phyloP scores from a whole-genome alignment of 345 rosid species.

The Rhodamnia argentea region DNA sequence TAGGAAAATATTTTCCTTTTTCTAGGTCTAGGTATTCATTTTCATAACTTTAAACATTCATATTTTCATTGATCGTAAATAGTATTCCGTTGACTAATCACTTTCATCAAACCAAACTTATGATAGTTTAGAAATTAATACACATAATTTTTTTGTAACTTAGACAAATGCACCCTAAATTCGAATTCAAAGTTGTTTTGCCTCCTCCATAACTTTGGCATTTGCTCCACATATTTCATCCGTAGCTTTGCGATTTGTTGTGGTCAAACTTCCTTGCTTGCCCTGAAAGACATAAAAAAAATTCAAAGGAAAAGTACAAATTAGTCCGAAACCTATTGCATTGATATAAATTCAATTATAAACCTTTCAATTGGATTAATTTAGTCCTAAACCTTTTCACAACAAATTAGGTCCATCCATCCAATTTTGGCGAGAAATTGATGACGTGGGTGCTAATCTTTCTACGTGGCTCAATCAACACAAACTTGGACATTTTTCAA shows the following conservation, averaged over 20 bases:
- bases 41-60: neutral
- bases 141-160: too few relatives aligned
- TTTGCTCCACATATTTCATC: neutral
- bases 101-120: neutral
- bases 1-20: neutral
- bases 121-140: neutral
- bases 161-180: too few relatives aligned
- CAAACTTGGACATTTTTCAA: too few relatives aligned
- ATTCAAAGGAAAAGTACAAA: neutral
- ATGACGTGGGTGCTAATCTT: too few relatives aligned
- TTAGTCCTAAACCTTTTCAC: too few relatives aligned
- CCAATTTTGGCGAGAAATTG: too few relatives aligned
- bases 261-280: neutral
- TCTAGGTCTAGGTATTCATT: neutral
- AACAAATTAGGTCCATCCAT: too few relatives aligned
- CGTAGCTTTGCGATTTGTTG: neutral
- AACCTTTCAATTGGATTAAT: too few relatives aligned
- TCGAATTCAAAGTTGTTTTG: too few relatives aligned
- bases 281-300: neutral
- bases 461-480: too few relatives aligned
- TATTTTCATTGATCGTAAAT: neutral
- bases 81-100: neutral
- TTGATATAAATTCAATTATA: too few relatives aligned
- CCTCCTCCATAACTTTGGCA: neutral
- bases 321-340: too few relatives aligned